Percentiles rank a stretch among this genome's conserved stretches.
These are phyloP conservation scores for Zancudomyces culisetae DNA, from an alignment of 371 early-diverging fungal species.

Conservation along the genomic window DNA sequence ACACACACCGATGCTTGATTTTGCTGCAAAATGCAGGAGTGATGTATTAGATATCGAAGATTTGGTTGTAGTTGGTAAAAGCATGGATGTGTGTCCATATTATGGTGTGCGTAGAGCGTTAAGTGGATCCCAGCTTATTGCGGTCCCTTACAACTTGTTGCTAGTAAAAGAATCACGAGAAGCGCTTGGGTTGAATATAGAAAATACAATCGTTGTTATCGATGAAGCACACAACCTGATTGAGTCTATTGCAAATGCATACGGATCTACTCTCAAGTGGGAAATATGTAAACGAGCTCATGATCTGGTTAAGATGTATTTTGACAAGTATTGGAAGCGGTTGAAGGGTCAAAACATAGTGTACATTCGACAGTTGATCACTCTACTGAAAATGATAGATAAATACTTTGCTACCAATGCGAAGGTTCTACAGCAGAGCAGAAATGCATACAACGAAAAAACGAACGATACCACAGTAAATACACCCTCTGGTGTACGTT, in stretches of 20 bases:
- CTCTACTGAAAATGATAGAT: slow-evolving; percentile 21
- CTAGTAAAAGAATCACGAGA: slow-evolving; percentile 54
- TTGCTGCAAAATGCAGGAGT: slow-evolving; percentile 33
- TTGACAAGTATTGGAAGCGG: slow-evolving; percentile 42
- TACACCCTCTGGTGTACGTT: background rate
- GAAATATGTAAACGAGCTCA: slow-evolving; percentile 30
- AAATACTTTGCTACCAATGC: slow-evolving; percentile 8
- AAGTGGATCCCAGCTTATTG: slow-evolving; percentile 48
- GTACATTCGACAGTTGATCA: slow-evolving; percentile 50
- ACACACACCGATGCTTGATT: slow-evolving; percentile 29
- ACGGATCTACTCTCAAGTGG: slow-evolving; percentile 31
- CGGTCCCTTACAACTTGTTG: slow-evolving; percentile 72
- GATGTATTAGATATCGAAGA: slow-evolving; percentile 72
- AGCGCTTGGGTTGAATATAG: slow-evolving; percentile 49
- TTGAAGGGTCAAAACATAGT: slow-evolving; percentile 49
- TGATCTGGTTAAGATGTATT: slow-evolving; percentile 40
- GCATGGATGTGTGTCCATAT: slow-evolving; percentile 62
- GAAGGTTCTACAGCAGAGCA: background rate
- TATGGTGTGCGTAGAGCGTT: slow-evolving; percentile 59
- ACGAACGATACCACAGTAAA: background rate
- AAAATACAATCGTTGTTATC: slow-evolving; percentile 55
- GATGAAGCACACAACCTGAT: slow-evolving; percentile 85
- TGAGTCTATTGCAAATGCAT: slow-evolving; percentile 34
- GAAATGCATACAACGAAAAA: background rate
- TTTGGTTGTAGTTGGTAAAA: slow-evolving; percentile 40